A percentile compares a stretch with the other conserved stretches of the same genome.
Conservation (phyloP, 1,139 yeast species). For the Williopsis jadinii region DNA sequence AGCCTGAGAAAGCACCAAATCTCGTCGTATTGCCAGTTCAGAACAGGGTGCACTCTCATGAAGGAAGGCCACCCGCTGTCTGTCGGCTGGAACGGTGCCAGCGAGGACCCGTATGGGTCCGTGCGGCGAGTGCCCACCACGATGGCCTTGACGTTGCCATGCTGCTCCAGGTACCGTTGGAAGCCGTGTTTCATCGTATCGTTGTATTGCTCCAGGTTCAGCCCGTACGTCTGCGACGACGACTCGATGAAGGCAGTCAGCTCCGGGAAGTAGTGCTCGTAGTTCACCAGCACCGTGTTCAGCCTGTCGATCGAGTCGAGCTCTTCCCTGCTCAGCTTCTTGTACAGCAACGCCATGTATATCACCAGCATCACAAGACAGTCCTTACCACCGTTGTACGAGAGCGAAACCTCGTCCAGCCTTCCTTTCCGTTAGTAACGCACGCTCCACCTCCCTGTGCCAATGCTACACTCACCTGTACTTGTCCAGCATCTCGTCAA, state of each 20-base stretch:
- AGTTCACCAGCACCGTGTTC: constrained; percentile 62
- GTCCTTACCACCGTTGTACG: constrained; percentile 90
- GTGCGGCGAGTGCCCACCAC: constrained; percentile 76
- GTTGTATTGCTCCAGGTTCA: constrained; percentile 39
- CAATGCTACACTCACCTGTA: constrained; percentile 2
- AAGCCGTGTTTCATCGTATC: constrained; percentile 60
- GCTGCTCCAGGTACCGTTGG: constrained; percentile 41
- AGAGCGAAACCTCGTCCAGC: constrained; percentile 56
- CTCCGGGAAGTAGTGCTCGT: constrained; percentile 60
- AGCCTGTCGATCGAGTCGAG: constrained; percentile 33
- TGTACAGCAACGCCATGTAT: constrained; percentile 31
- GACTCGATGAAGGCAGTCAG: constrained; percentile 34
- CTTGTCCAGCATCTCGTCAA: constrained; percentile 9
- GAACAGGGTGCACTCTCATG: constrained; percentile 70
- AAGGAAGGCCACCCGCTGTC: constrained; percentile 89
- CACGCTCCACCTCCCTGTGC: no score
- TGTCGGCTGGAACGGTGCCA: constrained; percentile 54
- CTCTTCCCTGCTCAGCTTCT: constrained; percentile 5
- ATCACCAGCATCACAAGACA: constrained; percentile 76
- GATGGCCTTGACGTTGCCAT: constrained; percentile 50
- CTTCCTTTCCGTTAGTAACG: neutral
- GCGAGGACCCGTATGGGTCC: constrained; percentile 64
- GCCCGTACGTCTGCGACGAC: constrained; percentile 37
- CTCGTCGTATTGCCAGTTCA: constrained; percentile 74
- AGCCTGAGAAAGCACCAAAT: constrained; percentile 62